These are phyloP conservation scores for Tulasnella sp. DNA, from an alignment of 768 basidiomycete genomes.

Conservation along the genomic window DNA sequence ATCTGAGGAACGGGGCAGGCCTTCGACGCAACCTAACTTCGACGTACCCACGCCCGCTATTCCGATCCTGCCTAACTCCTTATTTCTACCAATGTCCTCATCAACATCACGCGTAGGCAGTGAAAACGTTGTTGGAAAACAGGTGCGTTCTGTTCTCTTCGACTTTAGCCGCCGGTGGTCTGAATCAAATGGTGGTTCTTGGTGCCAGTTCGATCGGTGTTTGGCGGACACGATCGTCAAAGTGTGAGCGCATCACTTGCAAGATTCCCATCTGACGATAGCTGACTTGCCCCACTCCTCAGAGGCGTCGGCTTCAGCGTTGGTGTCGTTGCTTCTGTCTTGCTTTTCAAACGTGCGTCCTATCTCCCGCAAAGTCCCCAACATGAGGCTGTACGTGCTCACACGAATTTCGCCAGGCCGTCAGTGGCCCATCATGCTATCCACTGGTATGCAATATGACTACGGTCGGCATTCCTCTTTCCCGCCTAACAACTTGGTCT, in stretches of 20 bases:
- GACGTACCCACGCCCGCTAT: conserved; percentile 11
- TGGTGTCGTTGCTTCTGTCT: conserved; percentile 85
- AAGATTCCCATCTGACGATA: neutral
- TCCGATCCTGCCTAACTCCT: neutral
- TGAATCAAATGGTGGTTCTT: neutral
- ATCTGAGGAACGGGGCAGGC: neutral
- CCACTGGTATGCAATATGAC: conserved; percentile 49
- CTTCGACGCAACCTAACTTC: neutral
- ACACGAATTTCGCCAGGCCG: conserved; percentile 61
- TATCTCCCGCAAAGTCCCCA: neutral
- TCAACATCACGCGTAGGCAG: conserved; percentile 26
- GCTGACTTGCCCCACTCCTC: conserved; percentile 36
- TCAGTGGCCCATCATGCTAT: conserved; percentile 86
- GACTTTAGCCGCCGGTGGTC: neutral
- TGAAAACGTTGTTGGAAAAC: conserved; percentile 31
- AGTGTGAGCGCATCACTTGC: conserved; percentile 57
- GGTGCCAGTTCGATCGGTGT: conserved; percentile 44
- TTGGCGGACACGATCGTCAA: conserved; percentile 84
- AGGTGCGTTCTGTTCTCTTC: neutral
- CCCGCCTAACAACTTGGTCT: neutral
- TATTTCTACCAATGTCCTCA: conserved; percentile 2
- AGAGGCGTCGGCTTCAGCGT: conserved; percentile 89
- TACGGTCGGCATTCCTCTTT: neutral
- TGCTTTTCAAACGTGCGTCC: conserved; percentile 83
- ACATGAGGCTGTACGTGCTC: conserved; percentile 11